These are phyloP conservation scores for Penicillium sp. DNA, from an alignment of 2,329 filamentous ascomycete genomes.

Conservation along the genomic window DNA sequence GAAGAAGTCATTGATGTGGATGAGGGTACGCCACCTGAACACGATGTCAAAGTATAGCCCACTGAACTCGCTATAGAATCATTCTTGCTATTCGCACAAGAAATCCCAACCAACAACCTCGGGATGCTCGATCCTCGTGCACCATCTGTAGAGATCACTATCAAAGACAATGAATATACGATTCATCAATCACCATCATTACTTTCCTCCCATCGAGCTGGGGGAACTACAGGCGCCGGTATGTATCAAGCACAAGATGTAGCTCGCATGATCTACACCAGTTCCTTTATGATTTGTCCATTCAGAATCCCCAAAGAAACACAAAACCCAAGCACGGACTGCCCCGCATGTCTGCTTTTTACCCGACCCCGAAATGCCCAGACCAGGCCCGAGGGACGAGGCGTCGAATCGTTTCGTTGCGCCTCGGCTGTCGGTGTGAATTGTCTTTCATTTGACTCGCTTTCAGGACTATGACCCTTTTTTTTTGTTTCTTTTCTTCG, in stretches of 20 bases:
- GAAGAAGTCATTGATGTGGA: conserved; percentile 57
- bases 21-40: conserved; percentile 52
- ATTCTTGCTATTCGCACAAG: conserved; percentile 78
- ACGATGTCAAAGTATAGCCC: neutral
- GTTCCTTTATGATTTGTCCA: neutral
- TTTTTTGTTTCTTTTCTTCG: too few relatives aligned
- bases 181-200: conserved; percentile 83
- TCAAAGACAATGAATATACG: conserved; percentile 68
- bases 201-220: conserved; percentile 71
- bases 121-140: conserved; percentile 80
- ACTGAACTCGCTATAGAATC: conserved; percentile 61
- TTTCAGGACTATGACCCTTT: neutral
- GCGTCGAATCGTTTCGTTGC: neutral
- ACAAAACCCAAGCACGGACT: conserved; percentile 9
- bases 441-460: conserved; percentile 5
- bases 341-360: conserved; percentile 3
- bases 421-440: conserved; percentile 6
- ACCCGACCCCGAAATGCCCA: conserved; percentile 4
- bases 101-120: conserved; percentile 71
- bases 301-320: neutral
- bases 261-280: conserved; percentile 6
- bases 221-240: conserved; percentile 72
- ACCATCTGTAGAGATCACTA: conserved; percentile 61
- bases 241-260: conserved; percentile 12
- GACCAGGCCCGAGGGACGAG: neutral